phyloP scores from a whole-genome alignment of 2,329 filamentous ascomycete species.

The Cryphonectria parasitica region DNA sequence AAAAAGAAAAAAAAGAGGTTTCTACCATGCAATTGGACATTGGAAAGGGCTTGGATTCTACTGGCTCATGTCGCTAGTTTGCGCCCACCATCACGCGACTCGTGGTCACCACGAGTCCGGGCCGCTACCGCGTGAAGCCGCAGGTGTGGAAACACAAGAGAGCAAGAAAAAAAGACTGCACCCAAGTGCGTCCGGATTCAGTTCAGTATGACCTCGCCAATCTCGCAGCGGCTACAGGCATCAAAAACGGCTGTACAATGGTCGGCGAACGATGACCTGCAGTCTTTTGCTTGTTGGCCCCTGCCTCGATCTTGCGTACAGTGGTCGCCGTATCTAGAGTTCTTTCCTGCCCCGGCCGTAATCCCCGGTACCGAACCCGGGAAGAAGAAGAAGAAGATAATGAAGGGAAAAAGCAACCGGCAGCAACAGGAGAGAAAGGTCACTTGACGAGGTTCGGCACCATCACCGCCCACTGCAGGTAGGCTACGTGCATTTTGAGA shows the following conservation, averaged over 20 bases:
- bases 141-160: conserved; percentile 31
- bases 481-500: conserved; percentile 24
- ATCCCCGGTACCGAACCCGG: neutral
- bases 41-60: neutral
- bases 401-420: neutral
- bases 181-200: conserved; percentile 19
- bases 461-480: neutral
- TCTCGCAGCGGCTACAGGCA: conserved; percentile 38
- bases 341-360: conserved; percentile 19
- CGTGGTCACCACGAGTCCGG: neutral
- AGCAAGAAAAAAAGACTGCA: conserved; percentile 26
- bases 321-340: neutral
- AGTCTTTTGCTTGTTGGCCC: neutral
- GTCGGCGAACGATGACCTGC: conserved; percentile 21
- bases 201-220: conserved; percentile 42
- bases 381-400: neutral
- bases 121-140: conserved; percentile 10
- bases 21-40: neutral
- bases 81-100: conserved; percentile 6
- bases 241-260: conserved; percentile 15
- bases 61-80: neutral
- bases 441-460: conserved; percentile 19
- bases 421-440: conserved; percentile 8
- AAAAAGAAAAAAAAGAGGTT: too few species aligned
- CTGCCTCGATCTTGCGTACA: neutral